phyloP scores from a whole-genome alignment of 2,329 filamentous ascomycete species.

The Pseudogymnoascus pannorum region DNA sequence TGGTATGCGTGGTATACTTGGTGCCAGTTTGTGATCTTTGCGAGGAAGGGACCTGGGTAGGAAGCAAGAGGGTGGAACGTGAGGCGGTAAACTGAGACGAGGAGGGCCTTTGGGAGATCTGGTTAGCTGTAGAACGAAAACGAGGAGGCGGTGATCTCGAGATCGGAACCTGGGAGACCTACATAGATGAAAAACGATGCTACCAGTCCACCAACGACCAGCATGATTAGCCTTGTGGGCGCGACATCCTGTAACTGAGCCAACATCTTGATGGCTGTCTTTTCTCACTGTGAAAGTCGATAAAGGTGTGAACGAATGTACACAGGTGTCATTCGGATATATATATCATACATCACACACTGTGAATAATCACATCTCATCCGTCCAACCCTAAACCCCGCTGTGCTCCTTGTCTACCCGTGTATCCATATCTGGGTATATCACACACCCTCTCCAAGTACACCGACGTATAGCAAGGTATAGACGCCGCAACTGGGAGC shows the following conservation, averaged over 20 bases:
- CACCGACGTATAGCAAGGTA: not conserved
- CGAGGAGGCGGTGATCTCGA: not conserved
- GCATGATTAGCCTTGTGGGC: not conserved
- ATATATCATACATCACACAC: not conserved
- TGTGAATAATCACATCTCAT: not conserved
- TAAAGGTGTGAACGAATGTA: not conserved
- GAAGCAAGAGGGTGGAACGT: conserved; percentile 58
- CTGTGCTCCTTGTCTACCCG: not conserved
- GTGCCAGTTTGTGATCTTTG: conserved; percentile 56
- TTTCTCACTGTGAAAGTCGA: not conserved
- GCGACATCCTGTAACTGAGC: not conserved
- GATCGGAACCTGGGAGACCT: not conserved
- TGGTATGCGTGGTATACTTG: conserved; percentile 68
- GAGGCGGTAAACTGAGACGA: conserved; percentile 42
- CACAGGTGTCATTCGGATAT: not conserved
- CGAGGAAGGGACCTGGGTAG: conserved; percentile 57
- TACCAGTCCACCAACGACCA: not conserved
- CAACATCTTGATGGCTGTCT: not conserved
- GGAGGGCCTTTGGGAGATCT: not conserved
- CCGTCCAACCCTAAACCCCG: not conserved
- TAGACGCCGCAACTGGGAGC: not conserved
- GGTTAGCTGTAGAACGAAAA: not conserved
- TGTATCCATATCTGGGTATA: not conserved
- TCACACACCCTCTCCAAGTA: not conserved
- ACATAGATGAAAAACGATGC: not conserved